phyloP scores from a whole-genome alignment of 495 filamentous ascomycete genomes.

The Penicillium paradoxum region DNA sequence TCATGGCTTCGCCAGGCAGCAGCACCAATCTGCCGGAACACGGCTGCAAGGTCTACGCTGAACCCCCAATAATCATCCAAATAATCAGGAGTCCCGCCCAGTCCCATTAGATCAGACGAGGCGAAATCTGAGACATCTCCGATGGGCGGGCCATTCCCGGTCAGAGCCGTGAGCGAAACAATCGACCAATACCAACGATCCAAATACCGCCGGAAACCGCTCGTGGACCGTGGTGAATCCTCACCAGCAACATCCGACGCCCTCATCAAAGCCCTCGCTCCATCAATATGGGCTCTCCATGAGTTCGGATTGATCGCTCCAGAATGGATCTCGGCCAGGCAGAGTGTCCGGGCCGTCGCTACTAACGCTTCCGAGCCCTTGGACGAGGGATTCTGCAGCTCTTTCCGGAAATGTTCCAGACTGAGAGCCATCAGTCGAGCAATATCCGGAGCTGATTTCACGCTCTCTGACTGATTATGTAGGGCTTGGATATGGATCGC shows the following conservation, averaged over 20 bases:
- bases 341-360: conserved; percentile 45
- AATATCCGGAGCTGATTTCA: conserved; percentile 43
- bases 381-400: conserved; percentile 35
- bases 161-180: conserved; percentile 43
- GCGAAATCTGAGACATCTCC: conserved; percentile 24
- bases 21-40: conserved; percentile 42
- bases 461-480: conserved; percentile 39
- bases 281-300: conserved; percentile 45
- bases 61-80: conserved; percentile 48
- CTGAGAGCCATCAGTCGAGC: conserved; percentile 42
- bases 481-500: conserved; percentile 44
- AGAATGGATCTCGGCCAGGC: conserved; percentile 46
- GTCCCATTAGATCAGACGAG: conserved; percentile 13
- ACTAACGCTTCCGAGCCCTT: conserved; percentile 40
- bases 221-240: conserved; percentile 25
- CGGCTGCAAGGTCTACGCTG: conserved; percentile 36
- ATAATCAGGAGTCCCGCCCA: conserved; percentile 32
- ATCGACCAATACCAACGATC: conserved; percentile 47
- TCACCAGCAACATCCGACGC: conserved; percentile 24
- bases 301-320: conserved; percentile 44
- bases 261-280: conserved; percentile 41
- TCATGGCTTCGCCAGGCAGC: conserved; percentile 37
- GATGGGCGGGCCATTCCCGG: conserved; percentile 43
- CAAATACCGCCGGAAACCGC: conserved; percentile 40
- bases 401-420: conserved; percentile 42